These are phyloP conservation scores for Capronia coronata DNA, from an alignment of 2,329 filamentous ascomycete species.

Conservation along the genomic window DNA sequence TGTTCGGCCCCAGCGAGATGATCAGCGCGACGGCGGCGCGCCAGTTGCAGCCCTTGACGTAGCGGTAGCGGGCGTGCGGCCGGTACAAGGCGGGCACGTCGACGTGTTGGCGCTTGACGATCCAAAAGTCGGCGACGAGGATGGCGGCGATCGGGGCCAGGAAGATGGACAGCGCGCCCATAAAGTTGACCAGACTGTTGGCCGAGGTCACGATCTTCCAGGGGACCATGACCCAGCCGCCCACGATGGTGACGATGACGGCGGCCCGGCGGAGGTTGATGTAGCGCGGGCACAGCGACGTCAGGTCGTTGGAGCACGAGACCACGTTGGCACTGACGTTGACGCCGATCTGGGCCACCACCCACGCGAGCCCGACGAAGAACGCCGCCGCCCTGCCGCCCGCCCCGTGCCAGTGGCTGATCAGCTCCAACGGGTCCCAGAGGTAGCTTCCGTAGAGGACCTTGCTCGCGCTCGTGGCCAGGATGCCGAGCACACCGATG, in stretches of 20 bases:
- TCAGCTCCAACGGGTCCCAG: slow-evolving; percentile 41
- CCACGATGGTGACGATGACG: slow-evolving; percentile 34
- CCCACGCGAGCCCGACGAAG: slow-evolving; percentile 49
- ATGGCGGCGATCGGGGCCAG: slow-evolving; percentile 22
- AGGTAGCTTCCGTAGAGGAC: slow-evolving; percentile 31
- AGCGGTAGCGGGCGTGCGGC: slow-evolving; percentile 45
- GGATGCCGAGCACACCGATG: slow-evolving; percentile 43
- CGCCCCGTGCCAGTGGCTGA: slow-evolving; percentile 32
- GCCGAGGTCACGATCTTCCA: slow-evolving; percentile 38
- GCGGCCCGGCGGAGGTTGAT: slow-evolving; percentile 47
- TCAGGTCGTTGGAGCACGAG: slow-evolving; percentile 46
- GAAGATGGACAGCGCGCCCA: slow-evolving; percentile 30
- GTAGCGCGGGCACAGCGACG: slow-evolving; percentile 45
- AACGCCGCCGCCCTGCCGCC: slow-evolving; percentile 38
- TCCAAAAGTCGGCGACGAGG: slow-evolving; percentile 21
- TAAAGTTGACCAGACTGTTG: slow-evolving; percentile 35
- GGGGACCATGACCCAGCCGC: slow-evolving; percentile 39
- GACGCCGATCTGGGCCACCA: slow-evolving; percentile 43
- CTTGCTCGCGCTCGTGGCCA: slow-evolving; percentile 46
- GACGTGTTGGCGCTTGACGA: slow-evolving; percentile 13
- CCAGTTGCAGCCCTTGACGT: slow-evolving; percentile 52
- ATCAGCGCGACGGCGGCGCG: slow-evolving; percentile 3
- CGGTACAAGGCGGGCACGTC: slow-evolving; percentile 49
- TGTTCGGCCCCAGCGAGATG: not conserved
- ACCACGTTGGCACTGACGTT: slow-evolving; percentile 50